Conservation (phyloP, 495 filamentous ascomycete genomes). For the Aspergillus taichungensis region DNA sequence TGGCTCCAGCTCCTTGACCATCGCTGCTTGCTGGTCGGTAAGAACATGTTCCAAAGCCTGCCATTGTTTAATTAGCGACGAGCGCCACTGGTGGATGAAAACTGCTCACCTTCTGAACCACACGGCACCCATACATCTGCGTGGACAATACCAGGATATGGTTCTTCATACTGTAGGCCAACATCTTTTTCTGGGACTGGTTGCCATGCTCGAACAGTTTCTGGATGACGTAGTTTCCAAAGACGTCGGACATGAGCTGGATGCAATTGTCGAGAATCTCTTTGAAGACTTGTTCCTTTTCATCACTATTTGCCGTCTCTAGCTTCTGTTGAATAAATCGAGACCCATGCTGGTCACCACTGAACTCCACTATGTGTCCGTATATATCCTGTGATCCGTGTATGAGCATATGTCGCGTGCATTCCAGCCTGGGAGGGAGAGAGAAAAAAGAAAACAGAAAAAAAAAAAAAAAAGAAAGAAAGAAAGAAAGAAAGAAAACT, state of each 20-base stretch:
- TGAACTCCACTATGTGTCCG: slow-evolving; percentile 84
- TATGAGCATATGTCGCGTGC: background rate
- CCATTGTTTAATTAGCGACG: slow-evolving; percentile 9
- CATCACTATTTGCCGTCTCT: slow-evolving; percentile 90
- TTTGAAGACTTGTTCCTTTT: slow-evolving; percentile 87
- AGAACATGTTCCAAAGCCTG: slow-evolving; percentile 89
- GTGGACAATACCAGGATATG: slow-evolving; percentile 70
- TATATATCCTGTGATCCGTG: slow-evolving; percentile 64
- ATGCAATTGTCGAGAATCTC: slow-evolving; percentile 77
- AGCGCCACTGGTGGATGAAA: background rate
- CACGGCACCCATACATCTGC: slow-evolving; percentile 92
- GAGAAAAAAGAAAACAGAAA: background rate
- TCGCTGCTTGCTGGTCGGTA: slow-evolving; percentile 74
- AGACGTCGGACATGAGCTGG: slow-evolving; percentile 91
- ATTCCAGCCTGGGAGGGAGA: background rate
- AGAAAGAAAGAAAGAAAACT: background rate
- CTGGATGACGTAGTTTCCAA: slow-evolving; percentile 97
- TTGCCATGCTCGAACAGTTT: slow-evolving; percentile 97
- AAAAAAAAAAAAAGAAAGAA: background rate
- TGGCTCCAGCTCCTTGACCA: slow-evolving; percentile 77
- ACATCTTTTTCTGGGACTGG: slow-evolving; percentile 79
- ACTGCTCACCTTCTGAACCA: slow-evolving; percentile 75
- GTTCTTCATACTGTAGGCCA: slow-evolving; percentile 80
- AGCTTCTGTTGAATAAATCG: slow-evolving; percentile 94
- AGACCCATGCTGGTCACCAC: slow-evolving; percentile 91